phyloP scores from a whole-genome alignment of 2,329 filamentous ascomycete species.

The Beauveria bassiana region DNA sequence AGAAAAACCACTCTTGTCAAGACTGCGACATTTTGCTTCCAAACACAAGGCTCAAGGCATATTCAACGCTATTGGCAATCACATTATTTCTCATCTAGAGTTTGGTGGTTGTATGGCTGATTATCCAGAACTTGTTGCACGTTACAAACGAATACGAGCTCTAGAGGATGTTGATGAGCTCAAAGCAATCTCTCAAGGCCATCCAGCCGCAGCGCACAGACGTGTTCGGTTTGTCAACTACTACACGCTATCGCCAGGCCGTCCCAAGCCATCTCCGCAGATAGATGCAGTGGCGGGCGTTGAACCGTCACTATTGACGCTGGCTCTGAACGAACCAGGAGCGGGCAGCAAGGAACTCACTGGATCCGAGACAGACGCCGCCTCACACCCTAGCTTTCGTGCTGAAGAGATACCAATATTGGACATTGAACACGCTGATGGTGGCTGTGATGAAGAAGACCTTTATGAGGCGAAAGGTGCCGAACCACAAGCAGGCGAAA shows the following conservation, averaged over 20 bases:
- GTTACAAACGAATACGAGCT: constrained; percentile 62
- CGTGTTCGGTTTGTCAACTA: constrained; percentile 81
- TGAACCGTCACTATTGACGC: background rate
- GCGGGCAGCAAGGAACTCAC: background rate
- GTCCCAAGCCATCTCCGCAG: constrained; percentile 40
- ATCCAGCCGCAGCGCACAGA: constrained; percentile 23
- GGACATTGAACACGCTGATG: background rate
- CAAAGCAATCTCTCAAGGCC: constrained; percentile 17
- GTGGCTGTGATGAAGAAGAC: background rate
- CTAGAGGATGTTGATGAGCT: constrained; percentile 64
- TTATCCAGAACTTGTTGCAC: constrained; percentile 57
- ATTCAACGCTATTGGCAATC: constrained; percentile 60
- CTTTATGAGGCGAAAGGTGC: background rate
- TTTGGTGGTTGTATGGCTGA: constrained; percentile 78
- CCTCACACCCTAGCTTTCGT: background rate
- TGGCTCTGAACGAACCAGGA: background rate
- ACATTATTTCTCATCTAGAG: constrained; percentile 73
- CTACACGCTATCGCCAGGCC: constrained; percentile 77
- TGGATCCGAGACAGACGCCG: background rate
- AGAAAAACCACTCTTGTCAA: constrained; percentile 61
- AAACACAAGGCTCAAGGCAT: constrained; percentile 70
- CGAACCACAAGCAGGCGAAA: background rate
- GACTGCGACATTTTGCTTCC: constrained; percentile 66
- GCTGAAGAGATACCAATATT: background rate
- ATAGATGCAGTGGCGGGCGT: background rate